phyloP scores from a whole-genome alignment of 805 yeast genomes.

The Sungouiella thailandica region DNA sequence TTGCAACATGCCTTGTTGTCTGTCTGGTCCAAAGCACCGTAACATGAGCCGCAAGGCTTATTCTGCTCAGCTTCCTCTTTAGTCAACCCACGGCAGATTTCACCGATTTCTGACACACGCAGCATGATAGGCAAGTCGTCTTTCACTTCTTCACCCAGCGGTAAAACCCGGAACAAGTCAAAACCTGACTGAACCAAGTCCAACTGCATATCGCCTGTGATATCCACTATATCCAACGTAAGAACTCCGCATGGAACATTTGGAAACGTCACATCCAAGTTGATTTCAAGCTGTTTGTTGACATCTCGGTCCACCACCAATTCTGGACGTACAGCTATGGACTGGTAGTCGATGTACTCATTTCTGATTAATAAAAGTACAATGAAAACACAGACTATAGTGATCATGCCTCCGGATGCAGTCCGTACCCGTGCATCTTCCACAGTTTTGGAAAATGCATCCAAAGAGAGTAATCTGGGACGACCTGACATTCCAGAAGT shows the following conservation, averaged over 20 bases:
- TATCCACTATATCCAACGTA: conserved; percentile 83
- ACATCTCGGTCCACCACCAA: conserved; percentile 84
- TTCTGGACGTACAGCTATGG: conserved; percentile 69
- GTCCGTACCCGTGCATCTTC: conserved; percentile 91
- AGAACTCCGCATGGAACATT: conserved; percentile 79
- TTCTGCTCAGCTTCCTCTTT: conserved; percentile 33
- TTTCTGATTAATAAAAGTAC: conserved; percentile 59
- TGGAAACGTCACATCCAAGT: conserved; percentile 80
- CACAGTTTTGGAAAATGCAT: conserved; percentile 90
- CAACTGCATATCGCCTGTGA: conserved; percentile 76
- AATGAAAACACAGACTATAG: conserved; percentile 60
- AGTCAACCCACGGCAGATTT: conserved; percentile 27
- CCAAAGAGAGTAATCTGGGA: conserved; percentile 54
- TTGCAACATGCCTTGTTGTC: conserved; percentile 67
- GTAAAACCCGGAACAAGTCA: conserved; percentile 58
- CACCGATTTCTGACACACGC: conserved; percentile 20
- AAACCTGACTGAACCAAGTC: conserved; percentile 72
- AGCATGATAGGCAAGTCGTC: conserved; percentile 23
- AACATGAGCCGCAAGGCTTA: conserved; percentile 75
- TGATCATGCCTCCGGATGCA: conserved; percentile 84
- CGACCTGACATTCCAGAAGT: conserved; percentile 16
- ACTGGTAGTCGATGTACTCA: conserved; percentile 74
- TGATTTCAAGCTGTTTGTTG: conserved; percentile 68
- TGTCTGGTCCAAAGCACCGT: conserved; percentile 56
- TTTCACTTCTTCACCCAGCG: conserved; percentile 41